Conservation (phyloP, 1,284 basidiomycete species). For the Cutaneotrichosporon sp. region DNA sequence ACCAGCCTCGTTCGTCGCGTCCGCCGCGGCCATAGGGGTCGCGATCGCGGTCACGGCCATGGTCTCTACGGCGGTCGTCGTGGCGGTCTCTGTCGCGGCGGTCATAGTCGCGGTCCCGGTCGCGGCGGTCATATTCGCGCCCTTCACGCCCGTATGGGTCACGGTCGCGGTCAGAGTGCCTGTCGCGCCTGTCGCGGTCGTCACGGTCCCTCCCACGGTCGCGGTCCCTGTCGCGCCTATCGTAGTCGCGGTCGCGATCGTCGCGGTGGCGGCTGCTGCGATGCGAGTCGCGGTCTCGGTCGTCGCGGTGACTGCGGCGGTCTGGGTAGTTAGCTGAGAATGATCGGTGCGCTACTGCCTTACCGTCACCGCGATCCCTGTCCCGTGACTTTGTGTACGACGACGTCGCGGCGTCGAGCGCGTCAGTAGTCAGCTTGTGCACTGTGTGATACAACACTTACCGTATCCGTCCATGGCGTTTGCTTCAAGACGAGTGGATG, state of each 20-base stretch:
- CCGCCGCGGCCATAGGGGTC: constrained; percentile 3
- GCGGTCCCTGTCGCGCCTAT: constrained; percentile 6
- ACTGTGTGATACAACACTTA: constrained; percentile 5
- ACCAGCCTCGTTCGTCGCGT: constrained; percentile 15
- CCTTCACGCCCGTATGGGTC: constrained; percentile 13
- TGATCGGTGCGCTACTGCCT: neutral
- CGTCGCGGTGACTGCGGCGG: constrained; percentile 9
- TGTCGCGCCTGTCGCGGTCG: constrained; percentile 9
- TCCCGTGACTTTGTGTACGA: constrained; percentile 18
- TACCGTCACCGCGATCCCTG: constrained; percentile 16
- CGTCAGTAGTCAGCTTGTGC: constrained; percentile 17
- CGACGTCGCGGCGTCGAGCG: constrained; percentile 28
- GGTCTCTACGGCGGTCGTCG: constrained; percentile 9
- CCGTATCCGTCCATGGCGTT: constrained; percentile 37
- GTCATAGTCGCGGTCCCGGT: constrained; percentile 12
- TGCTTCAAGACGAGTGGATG: neutral
- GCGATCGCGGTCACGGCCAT: constrained; percentile 7
- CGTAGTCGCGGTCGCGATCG: constrained; percentile 11
- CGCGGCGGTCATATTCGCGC: constrained; percentile 13
- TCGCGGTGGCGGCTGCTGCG: constrained; percentile 5
- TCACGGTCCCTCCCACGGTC: constrained; percentile 16
- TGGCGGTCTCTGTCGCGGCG: constrained; percentile 11
- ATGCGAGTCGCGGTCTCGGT: constrained; percentile 9
- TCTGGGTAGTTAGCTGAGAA: neutral
- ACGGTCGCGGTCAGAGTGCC: constrained; percentile 6